Evolutionary conservation across 73 alveolate genomes (phyloP).

Genomic region (Paramecium octaurelia): DNA sequence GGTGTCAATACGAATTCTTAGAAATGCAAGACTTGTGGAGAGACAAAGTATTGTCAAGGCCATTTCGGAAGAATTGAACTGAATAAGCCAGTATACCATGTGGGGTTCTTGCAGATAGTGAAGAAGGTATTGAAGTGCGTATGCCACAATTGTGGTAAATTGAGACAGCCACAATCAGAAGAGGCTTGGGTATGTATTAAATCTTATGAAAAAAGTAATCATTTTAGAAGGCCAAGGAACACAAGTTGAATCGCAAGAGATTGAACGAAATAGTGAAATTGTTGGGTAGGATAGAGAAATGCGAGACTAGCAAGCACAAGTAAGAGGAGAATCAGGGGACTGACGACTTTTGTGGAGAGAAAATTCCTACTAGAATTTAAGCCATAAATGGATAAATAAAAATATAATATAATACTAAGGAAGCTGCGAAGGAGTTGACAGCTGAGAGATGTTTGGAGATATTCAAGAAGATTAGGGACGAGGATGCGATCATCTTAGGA

Average conservation of each 20-base stretch:
- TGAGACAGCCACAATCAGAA: slow-evolving; percentile 70
- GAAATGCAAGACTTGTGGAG: slow-evolving; percentile 83
- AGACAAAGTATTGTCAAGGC: slow-evolving; percentile 89
- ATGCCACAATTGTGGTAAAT: slow-evolving; percentile 82
- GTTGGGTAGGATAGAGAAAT: neutral
- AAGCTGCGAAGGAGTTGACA: slow-evolving; percentile 52
- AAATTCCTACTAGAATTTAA: neutral
- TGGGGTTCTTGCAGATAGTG: slow-evolving; percentile 77
- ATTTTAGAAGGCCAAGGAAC: slow-evolving; percentile 54
- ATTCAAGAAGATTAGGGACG: slow-evolving; percentile 23
- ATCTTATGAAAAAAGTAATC: slow-evolving; percentile 49
- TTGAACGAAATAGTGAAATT: slow-evolving; percentile 41
- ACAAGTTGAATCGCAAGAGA: slow-evolving; percentile 19
- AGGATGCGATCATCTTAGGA: slow-evolving; percentile 9
- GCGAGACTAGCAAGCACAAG: neutral
- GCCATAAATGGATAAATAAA: slow-evolving; percentile 44
- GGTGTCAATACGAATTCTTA: slow-evolving; percentile 88
- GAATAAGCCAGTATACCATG: slow-evolving; percentile 87
- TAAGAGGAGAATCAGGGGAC: slow-evolving; percentile 40
- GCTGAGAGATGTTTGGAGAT: slow-evolving; percentile 63
- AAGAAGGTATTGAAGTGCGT: slow-evolving; percentile 84
- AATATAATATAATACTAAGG: neutral
- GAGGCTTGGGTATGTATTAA: slow-evolving; percentile 62
- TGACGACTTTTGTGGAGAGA: slow-evolving; percentile 31
- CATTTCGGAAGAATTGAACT: slow-evolving; percentile 93